Evolutionary conservation across 495 filamentous ascomycete species (phyloP).

Genomic region (Lophiotrema nucula): DNA sequence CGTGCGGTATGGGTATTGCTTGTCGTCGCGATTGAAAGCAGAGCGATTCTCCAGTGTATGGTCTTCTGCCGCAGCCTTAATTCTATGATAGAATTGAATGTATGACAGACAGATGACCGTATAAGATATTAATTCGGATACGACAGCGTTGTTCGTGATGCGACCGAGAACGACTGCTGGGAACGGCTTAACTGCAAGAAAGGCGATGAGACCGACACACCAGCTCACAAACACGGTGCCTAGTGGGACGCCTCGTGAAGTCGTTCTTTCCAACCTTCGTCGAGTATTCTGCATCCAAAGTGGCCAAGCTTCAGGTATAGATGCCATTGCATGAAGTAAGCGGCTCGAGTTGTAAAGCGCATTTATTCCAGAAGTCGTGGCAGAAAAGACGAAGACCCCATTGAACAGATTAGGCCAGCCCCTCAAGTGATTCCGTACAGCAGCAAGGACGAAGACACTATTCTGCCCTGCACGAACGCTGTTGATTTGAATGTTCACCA

Average conservation of each 20-base stretch:
- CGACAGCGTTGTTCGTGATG: slow-evolving; percentile 49
- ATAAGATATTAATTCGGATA: slow-evolving; percentile 49
- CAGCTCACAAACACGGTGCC: slow-evolving; percentile 51
- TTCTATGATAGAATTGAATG: slow-evolving; percentile 42
- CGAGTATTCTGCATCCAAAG: slow-evolving; percentile 37
- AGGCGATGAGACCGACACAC: slow-evolving; percentile 49
- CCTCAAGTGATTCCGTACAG: slow-evolving; percentile 46
- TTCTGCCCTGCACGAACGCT: slow-evolving; percentile 48
- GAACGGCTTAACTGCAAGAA: slow-evolving; percentile 45
- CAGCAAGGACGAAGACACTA: slow-evolving; percentile 49
- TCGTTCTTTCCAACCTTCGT: slow-evolving; percentile 44
- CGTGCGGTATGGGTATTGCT: slow-evolving; percentile 50
- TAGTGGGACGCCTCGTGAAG: slow-evolving; percentile 49
- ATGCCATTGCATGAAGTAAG: slow-evolving; percentile 49
- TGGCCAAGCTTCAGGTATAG: slow-evolving; percentile 43
- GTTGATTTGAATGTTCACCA: slow-evolving; percentile 32
- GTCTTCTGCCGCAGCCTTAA: slow-evolving; percentile 31
- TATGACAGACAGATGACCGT: slow-evolving; percentile 48
- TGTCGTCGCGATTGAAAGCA: slow-evolving; percentile 47
- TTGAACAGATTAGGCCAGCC: slow-evolving; percentile 49
- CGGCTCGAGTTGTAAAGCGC: slow-evolving; percentile 49
- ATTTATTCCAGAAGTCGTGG: slow-evolving; percentile 49
- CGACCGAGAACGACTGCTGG: slow-evolving; percentile 40
- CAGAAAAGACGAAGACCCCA: slow-evolving; percentile 50
- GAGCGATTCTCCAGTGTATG: slow-evolving; percentile 36